Evolutionary conservation across 305 asterid genomes (phyloP).

Genomic region (Rubia tinctorum): DNA sequence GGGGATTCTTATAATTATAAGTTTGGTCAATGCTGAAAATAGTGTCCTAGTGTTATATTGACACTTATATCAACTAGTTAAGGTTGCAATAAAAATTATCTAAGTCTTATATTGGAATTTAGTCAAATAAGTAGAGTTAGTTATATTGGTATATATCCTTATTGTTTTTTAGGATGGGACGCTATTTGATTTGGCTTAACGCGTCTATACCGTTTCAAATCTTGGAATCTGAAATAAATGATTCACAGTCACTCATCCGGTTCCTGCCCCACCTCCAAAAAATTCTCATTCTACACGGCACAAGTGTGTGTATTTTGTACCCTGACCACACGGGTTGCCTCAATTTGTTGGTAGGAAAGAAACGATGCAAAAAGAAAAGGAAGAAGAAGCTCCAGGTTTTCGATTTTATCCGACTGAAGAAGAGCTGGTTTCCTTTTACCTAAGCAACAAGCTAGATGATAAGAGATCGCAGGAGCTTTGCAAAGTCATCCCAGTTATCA

Average conservation of each 20-base stretch:
- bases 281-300: conserved; percentile 8
- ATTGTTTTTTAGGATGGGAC: not conserved
- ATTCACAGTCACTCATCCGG: too few relatives aligned
- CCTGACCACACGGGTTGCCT: not conserved
- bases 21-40: too few relatives aligned
- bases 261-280: not conserved
- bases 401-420: conserved; percentile 64
- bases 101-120: too few relatives aligned
- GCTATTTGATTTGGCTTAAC: not conserved
- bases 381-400: conserved; percentile 37
- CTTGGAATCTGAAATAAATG: not conserved
- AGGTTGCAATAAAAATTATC: too few relatives aligned
- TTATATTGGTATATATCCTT: too few relatives aligned
- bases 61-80: too few relatives aligned
- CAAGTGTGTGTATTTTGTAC: too few relatives aligned
- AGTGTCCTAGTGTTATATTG: too few relatives aligned
- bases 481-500: conserved; percentile 40
- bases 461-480: conserved; percentile 22
- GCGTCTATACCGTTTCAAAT: conserved; percentile 2
- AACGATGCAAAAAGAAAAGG: not conserved
- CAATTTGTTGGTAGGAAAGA: not conserved
- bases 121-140: too few relatives aligned
- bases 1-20: too few relatives aligned
- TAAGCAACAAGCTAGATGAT: conserved; percentile 39
- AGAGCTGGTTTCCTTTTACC: conserved; percentile 51